These are phyloP conservation scores for Trichoderma citrinoviride DNA, from an alignment of 2,329 filamentous ascomycete genomes.

Conservation along the genomic window DNA sequence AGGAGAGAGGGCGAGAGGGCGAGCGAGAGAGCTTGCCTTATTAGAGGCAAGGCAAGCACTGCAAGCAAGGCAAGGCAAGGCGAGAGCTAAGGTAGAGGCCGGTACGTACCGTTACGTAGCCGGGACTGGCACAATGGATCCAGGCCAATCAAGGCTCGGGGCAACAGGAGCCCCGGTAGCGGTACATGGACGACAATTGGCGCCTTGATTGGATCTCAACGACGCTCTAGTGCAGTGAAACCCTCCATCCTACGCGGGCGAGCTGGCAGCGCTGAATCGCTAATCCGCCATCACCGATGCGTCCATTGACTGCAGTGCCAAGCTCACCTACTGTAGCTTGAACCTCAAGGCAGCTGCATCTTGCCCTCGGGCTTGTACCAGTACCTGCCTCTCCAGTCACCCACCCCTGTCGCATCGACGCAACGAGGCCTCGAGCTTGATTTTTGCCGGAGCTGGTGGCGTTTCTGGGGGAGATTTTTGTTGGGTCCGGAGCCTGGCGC, in stretches of 20 bases:
- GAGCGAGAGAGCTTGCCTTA: conserved; percentile 1
- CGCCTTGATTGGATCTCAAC: no score
- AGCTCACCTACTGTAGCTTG: neutral
- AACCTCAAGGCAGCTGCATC: conserved; percentile 6
- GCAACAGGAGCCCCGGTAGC: neutral
- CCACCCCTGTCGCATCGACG: neutral
- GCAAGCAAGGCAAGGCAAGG: neutral
- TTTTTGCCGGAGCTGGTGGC: conserved; percentile 14
- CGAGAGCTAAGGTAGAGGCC: neutral
- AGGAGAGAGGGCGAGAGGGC: neutral
- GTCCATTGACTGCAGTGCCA: neutral
- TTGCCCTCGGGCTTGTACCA: neutral
- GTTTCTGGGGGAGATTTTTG: conserved; percentile 10
- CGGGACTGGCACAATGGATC: neutral
- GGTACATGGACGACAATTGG: neutral
- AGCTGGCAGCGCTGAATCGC: no score
- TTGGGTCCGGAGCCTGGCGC: neutral
- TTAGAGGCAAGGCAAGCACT: neutral
- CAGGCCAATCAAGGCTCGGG: neutral
- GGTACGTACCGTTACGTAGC: neutral
- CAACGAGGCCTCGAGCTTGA: neutral
- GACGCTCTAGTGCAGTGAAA: no score
- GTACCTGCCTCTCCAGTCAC: neutral
- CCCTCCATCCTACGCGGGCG: no score
- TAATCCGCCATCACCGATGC: neutral